Evolutionary conservation across 2,329 filamentous ascomycete species (phyloP), one percentile per base, ranked within the genome.

Genomic region (Fonsecaea monophora): DNA sequence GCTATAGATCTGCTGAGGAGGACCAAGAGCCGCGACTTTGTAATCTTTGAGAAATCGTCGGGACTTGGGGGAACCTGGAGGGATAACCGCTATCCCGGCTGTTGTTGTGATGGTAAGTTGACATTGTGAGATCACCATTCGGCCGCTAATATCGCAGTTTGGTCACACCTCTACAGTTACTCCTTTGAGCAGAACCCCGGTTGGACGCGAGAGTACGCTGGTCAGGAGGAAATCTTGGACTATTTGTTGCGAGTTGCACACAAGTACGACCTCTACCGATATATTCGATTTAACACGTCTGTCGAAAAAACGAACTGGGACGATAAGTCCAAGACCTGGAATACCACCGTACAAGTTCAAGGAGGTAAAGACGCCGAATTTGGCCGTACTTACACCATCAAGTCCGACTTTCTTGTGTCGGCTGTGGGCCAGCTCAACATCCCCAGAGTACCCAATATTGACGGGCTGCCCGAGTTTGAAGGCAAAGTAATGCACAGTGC

Each of bases 391-490:
- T 88, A 88, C 70, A 81, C 81, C 5, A 82, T 87, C 64, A 80
- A 78, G 10, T 81, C 81, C 5, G 84, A 86, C 70, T 87, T 87
- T 64, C 74, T 88, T 12, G 78, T 87, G 21, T 85, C 83, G 9
- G 86, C 83, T 1, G 85, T 87, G 30, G 86, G 86, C 0, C 85
- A 87, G 70, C 75, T 88, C 34, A 87, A 88, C 70, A 75, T 81
- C 37, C 86, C 85, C 0, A 76, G 77, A 71, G 62, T 77, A 77
- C 37, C 76, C 64, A 21, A 70, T 1, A 72, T 75, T 32, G 53
- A 59, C 1, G 75, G 75, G 3, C 58, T 75, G 9, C 30, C 66
- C 3, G 60, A 65, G 1, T 77, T 76, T 60, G 61, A 73, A 38
- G 74, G 74, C 10, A 73, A 74, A 30, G 61, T 74, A 9, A 67